A percentile compares a stretch with the other conserved stretches of the same genome.
Conservation (phyloP, 148 eudicot species). For the Limonium bicolor region DNA sequence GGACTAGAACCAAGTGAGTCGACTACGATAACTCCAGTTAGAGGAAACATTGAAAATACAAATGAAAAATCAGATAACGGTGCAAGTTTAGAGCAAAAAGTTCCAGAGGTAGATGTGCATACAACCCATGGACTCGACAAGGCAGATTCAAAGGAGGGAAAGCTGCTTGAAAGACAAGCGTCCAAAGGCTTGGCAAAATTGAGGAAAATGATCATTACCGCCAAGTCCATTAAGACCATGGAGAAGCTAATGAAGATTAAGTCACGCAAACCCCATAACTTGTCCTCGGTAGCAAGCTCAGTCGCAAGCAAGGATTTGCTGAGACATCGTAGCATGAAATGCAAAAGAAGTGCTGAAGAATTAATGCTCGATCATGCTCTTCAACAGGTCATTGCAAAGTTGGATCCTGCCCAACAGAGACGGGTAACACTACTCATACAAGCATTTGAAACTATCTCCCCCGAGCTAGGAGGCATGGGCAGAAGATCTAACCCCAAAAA, state of each 20-base stretch:
- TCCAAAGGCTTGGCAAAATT: not conserved
- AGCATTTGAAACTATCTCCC: conserved; percentile 75
- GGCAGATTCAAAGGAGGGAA: not conserved
- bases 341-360: conserved; percentile 21
- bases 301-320: conserved; percentile 19
- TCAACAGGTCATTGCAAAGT: conserved; percentile 2
- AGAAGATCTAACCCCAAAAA: conserved; percentile 13
- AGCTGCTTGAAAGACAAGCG: not conserved
- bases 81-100: no score
- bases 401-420: conserved; percentile 2
- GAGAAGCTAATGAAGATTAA: conserved; percentile 9
- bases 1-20: not conserved
- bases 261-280: conserved; percentile 6
- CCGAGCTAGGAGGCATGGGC: conserved; percentile 36
- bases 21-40: not conserved
- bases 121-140: no score
- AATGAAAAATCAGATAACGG: no score
- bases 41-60: not conserved
- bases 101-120: no score
- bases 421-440: conserved; percentile 63
- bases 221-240: conserved; percentile 1
- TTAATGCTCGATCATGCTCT: conserved; percentile 87
- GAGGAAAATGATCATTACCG: not conserved
- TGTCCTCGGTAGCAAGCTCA: conserved; percentile 3
- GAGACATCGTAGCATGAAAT: conserved; percentile 1